Evolutionary conservation across 1,284 basidiomycete species (phyloP).

Genomic region (Sporisorium exsertum): DNA sequence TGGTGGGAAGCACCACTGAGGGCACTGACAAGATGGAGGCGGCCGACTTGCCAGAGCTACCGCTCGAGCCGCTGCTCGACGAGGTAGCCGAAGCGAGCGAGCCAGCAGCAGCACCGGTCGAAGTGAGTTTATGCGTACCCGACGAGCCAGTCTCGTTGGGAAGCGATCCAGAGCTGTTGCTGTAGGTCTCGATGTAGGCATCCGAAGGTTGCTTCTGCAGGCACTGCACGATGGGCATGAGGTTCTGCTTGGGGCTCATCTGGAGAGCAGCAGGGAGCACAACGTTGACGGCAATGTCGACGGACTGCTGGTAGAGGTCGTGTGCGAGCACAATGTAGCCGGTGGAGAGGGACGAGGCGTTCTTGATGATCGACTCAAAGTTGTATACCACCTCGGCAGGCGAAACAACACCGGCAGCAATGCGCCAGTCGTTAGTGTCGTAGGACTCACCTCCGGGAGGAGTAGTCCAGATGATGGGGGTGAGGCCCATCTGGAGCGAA

Average conservation of each 20-base stretch:
- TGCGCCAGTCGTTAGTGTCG: slow-evolving; percentile 66
- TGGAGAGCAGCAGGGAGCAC: slow-evolving; percentile 61
- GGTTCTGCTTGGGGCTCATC: slow-evolving; percentile 74
- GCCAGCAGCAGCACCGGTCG: slow-evolving; percentile 30
- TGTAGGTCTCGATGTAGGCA: slow-evolving; percentile 61
- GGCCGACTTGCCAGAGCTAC: slow-evolving; percentile 24
- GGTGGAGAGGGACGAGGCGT: slow-evolving; percentile 74
- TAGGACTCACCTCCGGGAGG: slow-evolving; percentile 48
- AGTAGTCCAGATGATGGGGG: slow-evolving; percentile 68
- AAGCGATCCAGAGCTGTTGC: slow-evolving; percentile 51
- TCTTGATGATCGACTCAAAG: slow-evolving; percentile 59
- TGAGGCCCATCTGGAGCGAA: slow-evolving; percentile 62
- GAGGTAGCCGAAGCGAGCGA: slow-evolving; percentile 19
- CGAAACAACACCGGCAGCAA: slow-evolving; percentile 58
- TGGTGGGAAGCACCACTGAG: slow-evolving; percentile 27
- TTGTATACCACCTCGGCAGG: slow-evolving; percentile 53
- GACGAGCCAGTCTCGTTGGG: slow-evolving; percentile 43
- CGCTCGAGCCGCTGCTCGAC: background rate
- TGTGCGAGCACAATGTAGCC: slow-evolving; percentile 84
- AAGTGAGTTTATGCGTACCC: slow-evolving; percentile 37
- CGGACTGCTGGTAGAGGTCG: slow-evolving; percentile 67
- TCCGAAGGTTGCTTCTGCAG: slow-evolving; percentile 53
- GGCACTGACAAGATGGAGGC: slow-evolving; percentile 19
- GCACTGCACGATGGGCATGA: slow-evolving; percentile 71
- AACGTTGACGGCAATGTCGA: slow-evolving; percentile 63